phyloP scores from a whole-genome alignment of 2,329 filamentous ascomycete species.

The Sphaerulina musiva region DNA sequence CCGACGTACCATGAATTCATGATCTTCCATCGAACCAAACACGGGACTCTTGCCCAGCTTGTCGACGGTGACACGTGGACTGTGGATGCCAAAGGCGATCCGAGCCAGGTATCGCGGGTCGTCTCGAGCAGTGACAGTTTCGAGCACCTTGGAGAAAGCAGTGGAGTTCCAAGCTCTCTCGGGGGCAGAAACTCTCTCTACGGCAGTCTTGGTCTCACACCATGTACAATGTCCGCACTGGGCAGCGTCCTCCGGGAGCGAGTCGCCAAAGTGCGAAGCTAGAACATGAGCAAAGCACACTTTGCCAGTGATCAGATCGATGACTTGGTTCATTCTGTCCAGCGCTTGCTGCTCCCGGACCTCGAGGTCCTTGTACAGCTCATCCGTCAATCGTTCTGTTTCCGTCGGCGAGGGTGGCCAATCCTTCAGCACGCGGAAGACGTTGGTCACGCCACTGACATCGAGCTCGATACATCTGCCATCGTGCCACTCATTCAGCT shows the following conservation, averaged over 20 bases:
- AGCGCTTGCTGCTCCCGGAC: conserved; percentile 51
- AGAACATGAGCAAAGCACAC: conserved; percentile 50
- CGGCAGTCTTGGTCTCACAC: conserved; percentile 34
- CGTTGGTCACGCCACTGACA: conserved; percentile 47
- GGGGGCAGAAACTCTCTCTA: conserved; percentile 37
- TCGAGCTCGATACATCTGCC: conserved; percentile 46
- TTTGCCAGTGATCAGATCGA: conserved; percentile 48
- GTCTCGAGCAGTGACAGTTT: conserved; percentile 44
- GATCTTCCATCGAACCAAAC: conserved; percentile 51
- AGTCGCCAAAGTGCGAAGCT: conserved; percentile 54
- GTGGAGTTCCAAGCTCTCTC: conserved; percentile 36
- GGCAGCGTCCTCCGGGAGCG: conserved; percentile 38
- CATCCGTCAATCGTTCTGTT: conserved; percentile 41
- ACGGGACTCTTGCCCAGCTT: conserved; percentile 43
- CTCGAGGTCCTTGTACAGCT: conserved; percentile 48
- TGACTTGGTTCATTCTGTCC: conserved; percentile 45
- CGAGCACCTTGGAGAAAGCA: conserved; percentile 42
- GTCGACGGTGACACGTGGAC: conserved; percentile 47
- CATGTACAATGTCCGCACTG: conserved; percentile 50
- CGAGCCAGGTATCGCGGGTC: conserved; percentile 55
- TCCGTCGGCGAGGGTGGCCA: conserved; percentile 42
- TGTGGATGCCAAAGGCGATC: conserved; percentile 57
- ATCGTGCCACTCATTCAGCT: conserved; percentile 51
- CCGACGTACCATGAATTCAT: conserved; percentile 46
- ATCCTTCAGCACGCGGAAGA: conserved; percentile 46